phyloP scores from a whole-genome alignment of 106 monocot species.

The Allium sativum region DNA sequence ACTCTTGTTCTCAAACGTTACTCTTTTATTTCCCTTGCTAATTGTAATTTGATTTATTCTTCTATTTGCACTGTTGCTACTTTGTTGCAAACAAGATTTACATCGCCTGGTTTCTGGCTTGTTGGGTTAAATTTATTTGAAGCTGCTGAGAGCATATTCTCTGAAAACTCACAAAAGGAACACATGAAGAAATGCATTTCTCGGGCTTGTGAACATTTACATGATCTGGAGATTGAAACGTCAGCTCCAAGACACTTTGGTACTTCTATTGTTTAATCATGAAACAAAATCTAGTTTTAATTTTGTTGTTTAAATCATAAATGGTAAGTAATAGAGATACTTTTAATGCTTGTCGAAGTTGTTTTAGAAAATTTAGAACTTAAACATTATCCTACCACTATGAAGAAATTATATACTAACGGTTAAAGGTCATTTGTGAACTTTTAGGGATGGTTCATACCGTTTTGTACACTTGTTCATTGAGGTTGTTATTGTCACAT shows the following conservation, averaged over 20 bases:
- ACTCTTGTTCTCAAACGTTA: conserved; percentile 29
- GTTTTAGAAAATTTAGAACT: too few species aligned
- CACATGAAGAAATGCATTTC: conserved; percentile 59
- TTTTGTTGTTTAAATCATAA: conserved; percentile 10
- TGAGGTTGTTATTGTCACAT: too few species aligned
- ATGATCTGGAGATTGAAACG: conserved; percentile 49
- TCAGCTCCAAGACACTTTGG: conserved; percentile 25
- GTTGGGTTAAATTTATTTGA: conserved; percentile 83
- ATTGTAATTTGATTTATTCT: conserved; percentile 67
- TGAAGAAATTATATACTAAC: too few species aligned
- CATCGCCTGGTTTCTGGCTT: conserved; percentile 83
- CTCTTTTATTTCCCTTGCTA: conserved; percentile 25
- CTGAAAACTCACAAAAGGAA: conserved; percentile 43
- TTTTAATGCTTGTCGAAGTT: too few species aligned
- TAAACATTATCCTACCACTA: too few species aligned
- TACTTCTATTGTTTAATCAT: conserved; percentile 11
- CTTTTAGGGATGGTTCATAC: too few species aligned
- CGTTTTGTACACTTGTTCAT: too few species aligned
- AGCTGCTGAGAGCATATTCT: conserved; percentile 41
- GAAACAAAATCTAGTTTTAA: too few species aligned
- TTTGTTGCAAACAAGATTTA: conserved; percentile 84
- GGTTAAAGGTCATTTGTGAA: too few species aligned
- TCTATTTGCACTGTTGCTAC: conserved; percentile 76
- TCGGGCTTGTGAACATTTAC: conserved; percentile 62
- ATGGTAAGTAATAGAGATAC: too few species aligned